Evolutionary conservation across 116 monocot genomes (phyloP).

Genomic region (Dioscorea cayenensis): DNA sequence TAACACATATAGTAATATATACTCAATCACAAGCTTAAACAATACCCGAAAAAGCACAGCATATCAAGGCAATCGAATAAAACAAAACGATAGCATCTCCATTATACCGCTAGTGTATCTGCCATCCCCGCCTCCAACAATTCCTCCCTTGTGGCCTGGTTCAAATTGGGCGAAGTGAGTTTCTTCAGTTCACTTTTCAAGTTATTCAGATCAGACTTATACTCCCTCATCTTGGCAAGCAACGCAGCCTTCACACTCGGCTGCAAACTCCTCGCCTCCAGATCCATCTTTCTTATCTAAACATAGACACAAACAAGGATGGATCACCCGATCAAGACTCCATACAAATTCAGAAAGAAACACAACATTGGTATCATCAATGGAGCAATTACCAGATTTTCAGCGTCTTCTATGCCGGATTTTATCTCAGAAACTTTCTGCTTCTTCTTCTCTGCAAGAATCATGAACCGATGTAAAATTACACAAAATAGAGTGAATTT

Average conservation of each 20-base stretch:
- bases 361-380: background rate
- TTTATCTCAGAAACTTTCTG: conserved; percentile 83
- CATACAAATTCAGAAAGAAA: background rate
- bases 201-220: conserved; percentile 85
- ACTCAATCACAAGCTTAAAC: too few species aligned
- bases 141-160: conserved; percentile 47
- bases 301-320: background rate
- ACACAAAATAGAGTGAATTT: background rate
- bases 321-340: background rate
- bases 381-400: conserved; percentile 47
- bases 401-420: conserved; percentile 74
- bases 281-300: conserved; percentile 86
- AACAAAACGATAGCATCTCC: background rate
- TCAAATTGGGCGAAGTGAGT: conserved; percentile 31
- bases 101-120: conserved; percentile 52
- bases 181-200: conserved; percentile 70
- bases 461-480: background rate
- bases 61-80: background rate
- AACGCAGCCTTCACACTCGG: conserved; percentile 62
- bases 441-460: conserved; percentile 74
- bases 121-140: conserved; percentile 74
- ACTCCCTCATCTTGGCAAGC: conserved; percentile 76
- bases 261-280: conserved; percentile 76
- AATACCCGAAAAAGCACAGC: background rate
- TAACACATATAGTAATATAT: too few species aligned